These are phyloP conservation scores for Catunica adiposa DNA, from an alignment of 2,329 filamentous ascomycete genomes.

Conservation along the genomic window DNA sequence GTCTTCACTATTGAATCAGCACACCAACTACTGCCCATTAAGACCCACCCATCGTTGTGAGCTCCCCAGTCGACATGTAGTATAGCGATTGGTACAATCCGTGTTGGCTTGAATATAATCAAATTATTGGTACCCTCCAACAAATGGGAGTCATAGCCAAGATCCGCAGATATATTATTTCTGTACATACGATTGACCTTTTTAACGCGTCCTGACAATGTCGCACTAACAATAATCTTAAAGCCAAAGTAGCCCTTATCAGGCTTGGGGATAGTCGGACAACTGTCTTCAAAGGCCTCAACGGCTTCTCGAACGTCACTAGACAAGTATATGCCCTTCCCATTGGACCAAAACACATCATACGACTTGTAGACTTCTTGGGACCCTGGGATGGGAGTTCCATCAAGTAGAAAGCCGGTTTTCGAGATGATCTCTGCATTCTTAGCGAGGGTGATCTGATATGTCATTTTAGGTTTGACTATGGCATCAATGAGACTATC, in stretches of 20 bases:
- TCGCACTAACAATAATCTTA: neutral
- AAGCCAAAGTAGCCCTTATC: neutral
- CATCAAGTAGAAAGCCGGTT: neutral
- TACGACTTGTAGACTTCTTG: neutral
- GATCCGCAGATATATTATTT: neutral
- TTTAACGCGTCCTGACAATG: neutral
- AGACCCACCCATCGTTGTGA: neutral
- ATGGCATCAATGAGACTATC: neutral
- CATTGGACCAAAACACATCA: neutral
- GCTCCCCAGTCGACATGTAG: neutral
- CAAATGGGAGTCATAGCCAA: neutral
- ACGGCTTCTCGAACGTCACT: neutral
- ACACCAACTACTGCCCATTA: neutral
- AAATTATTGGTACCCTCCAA: neutral
- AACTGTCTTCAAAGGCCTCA: neutral
- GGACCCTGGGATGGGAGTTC: neutral
- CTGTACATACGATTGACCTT: neutral
- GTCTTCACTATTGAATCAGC: neutral
- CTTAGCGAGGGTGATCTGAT: neutral
- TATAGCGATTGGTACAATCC: neutral
- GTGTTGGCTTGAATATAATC: neutral
- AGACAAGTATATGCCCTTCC: neutral
- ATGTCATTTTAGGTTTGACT: neutral
- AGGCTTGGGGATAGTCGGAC: neutral
- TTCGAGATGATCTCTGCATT: neutral